Conservation (phyloP, 345 rosid genomes). For the Rhodamnia argentea region DNA sequence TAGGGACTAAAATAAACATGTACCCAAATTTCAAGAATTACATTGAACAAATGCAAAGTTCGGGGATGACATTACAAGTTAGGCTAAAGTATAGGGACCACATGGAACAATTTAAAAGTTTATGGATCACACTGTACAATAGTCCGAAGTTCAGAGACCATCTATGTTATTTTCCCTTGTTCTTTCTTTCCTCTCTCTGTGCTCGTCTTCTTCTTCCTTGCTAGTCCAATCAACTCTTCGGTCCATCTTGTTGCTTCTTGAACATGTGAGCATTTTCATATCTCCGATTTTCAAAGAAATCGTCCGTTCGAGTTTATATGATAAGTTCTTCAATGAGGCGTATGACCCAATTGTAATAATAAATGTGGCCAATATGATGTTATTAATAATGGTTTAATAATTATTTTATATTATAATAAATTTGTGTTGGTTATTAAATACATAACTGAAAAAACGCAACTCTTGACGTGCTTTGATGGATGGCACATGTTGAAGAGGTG, state of each 20-base stretch:
- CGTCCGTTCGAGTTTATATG: conserved; percentile 61
- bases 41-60: background rate
- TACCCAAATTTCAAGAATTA: background rate
- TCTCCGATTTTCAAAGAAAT: conserved; percentile 76
- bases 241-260: too few species aligned
- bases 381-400: too few species aligned
- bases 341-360: conserved; percentile 41
- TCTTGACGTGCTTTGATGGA: too few species aligned
- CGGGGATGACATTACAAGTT: background rate
- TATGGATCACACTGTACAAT: background rate
- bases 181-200: too few species aligned
- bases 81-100: background rate
- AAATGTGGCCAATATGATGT: too few species aligned
- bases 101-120: background rate
- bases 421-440: too few species aligned
- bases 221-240: too few species aligned
- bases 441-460: too few species aligned
- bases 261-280: conserved; percentile 23
- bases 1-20: background rate
- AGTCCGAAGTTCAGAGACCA: background rate
- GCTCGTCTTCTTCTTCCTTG: too few species aligned
- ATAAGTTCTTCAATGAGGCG: conserved; percentile 65
- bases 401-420: too few species aligned
- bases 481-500: too few species aligned
- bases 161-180: background rate